Evolutionary conservation across 306 rosid species (phyloP).

Genomic region (Lathyrus oleraceus): DNA sequence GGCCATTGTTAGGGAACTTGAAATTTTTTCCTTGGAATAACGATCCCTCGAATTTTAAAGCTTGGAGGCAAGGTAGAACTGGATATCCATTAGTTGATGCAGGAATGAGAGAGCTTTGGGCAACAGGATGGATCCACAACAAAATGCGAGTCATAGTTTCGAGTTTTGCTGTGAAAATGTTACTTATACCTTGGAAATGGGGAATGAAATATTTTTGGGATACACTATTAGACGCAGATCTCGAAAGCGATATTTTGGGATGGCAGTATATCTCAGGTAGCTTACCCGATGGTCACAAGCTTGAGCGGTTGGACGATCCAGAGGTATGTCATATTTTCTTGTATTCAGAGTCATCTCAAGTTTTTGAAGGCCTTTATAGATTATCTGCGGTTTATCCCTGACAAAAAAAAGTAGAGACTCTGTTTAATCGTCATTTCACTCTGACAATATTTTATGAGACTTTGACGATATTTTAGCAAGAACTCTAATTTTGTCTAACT

Average conservation of each 20-base stretch:
- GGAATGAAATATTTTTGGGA: constrained; percentile 99
- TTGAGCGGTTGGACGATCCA: not conserved
- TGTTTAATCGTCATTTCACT: too few relatives aligned
- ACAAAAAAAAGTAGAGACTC: too few relatives aligned
- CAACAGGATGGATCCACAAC: constrained; percentile 97
- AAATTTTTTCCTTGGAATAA: constrained; percentile 84
- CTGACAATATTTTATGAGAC: too few relatives aligned
- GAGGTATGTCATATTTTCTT: constrained; percentile 2
- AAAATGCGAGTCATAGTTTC: constrained; percentile 92
- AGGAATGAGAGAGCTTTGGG: constrained; percentile 99
- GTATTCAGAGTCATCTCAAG: not conserved
- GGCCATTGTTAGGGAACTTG: constrained; percentile 89
- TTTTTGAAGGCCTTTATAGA: too few relatives aligned
- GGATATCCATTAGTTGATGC: constrained; percentile 98
- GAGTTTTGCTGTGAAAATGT: constrained; percentile 91
- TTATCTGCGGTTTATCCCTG: too few relatives aligned
- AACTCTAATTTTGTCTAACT: constrained; percentile 6
- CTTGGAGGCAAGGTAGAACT: constrained; percentile 98
- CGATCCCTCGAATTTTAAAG: constrained; percentile 65
- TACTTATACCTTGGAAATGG: constrained; percentile 99
- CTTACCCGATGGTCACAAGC: constrained; percentile 68
- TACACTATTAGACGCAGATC: constrained; percentile 96
- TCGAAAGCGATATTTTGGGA: constrained; percentile 94
- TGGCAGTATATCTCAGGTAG: constrained; percentile 96
- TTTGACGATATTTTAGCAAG: not conserved